Evolutionary conservation across 805 yeast species (phyloP), one percentile per base, ranked within the genome.

Genomic region (Metschnikowia corniflorae): DNA sequence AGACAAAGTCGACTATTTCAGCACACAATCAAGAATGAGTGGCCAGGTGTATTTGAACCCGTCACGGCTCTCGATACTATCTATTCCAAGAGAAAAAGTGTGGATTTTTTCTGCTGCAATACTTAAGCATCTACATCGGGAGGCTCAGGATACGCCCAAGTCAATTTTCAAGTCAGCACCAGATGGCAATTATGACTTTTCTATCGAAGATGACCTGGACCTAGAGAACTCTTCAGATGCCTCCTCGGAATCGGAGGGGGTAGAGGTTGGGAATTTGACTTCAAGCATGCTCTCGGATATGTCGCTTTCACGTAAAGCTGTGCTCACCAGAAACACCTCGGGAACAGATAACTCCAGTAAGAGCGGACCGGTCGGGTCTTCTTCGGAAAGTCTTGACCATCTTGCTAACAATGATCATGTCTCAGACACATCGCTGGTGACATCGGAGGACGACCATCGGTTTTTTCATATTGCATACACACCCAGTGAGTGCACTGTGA

Each of bases 381-480:
- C 44, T 7, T 19, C 39, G 5, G 44, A 37, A 9, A 29, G 41
- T 23, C 26, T 30, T 12, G 13, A 31, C 6, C 36, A 27, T 23
- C 32, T 13, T 13, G 24, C 25, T 33, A 24, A 18, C 31, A 36
- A 35, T 35, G 31, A 26, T 46, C 19, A 27, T 2, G 16, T 19
- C 14, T n/a, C 31, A 10, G 40, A 37, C 9, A 6, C 32, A 5
- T 7, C 8, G 3, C 31, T 31, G 34, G 27, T 21, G 6, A 10
- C 16, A 4, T 27, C 36, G 5, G 40, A 57, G 2, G 71, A 63
- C 19, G 74, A 66, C 35, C 67, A 69, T 21, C 51, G 54, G 33
- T 78, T 80, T 51, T 73, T 77, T 49, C 83, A 77, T 50, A 63
- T 80, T 23, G 80, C 83, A 2, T 73, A 75, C 48, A 76, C 83